Evolutionary conservation across 2,329 filamentous ascomycete genomes (phyloP), one percentile per base, ranked within the genome.

Genomic region (Apiospora arundinis): DNA sequence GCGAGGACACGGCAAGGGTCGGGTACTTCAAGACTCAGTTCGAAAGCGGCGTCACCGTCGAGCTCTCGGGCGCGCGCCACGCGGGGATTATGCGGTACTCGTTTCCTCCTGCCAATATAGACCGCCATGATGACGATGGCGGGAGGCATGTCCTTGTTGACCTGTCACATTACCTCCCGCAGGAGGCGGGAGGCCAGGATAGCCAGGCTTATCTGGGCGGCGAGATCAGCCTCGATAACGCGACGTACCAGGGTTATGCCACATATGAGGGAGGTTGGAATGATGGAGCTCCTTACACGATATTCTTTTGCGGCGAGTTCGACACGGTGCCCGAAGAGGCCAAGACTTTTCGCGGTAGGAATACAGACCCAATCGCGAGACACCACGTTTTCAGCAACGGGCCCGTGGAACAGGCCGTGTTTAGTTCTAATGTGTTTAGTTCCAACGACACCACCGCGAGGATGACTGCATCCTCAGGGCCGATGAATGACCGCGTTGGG

Each of bases 331-430:
- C 83, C 1, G 73, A 76, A 0, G 73, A 70, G 32, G 73, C 75
- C 1, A 74, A 75, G 68, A 79, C 80, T 0, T 84, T 84, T 70
- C 72, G 74, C 4, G 80, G 80, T 63, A 71, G 52, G 69, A 71
- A 91, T 73, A 93, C 93, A 77, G 84, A 86, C 52, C 86, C 93
- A 69, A 87, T 84, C 0, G 80, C 93, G 32, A 83, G 46, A 67
- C 56, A 86, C 48, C 87, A 87, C 0, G 85, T 93, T 56, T 93
- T 89, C 78, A 84, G 82, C 0, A 87, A 90, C 73, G 89, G 86
- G 72, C 83, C 87, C 6, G 87, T 88, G 1, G 87, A 84, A 56
- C 79, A 82, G 4, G 80, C 81, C 1, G 82, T 84, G 42, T 85
- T 88, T 70, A 81, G 83, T 16, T 75, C 89, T 49, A 85, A 80